phyloP scores from a whole-genome alignment of 495 filamentous ascomycete species.

The Astrothelium subdiscretum region DNA sequence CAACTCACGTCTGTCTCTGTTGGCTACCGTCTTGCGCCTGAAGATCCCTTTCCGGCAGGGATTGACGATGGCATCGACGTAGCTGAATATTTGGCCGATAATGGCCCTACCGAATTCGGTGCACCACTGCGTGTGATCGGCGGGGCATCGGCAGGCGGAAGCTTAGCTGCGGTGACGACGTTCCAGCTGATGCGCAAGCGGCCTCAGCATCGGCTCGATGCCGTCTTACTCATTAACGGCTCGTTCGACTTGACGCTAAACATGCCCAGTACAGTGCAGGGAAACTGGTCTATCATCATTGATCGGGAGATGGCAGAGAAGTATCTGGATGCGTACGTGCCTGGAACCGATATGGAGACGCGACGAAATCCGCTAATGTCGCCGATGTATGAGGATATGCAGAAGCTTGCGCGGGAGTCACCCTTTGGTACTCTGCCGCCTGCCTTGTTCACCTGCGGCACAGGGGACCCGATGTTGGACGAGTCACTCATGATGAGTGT shows the following conservation, averaged over 20 bases:
- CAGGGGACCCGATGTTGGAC: not conserved
- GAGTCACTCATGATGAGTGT: not conserved
- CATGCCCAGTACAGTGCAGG: not conserved
- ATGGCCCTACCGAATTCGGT: not conserved
- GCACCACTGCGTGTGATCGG: conserved; percentile 6
- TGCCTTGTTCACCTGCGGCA: not conserved
- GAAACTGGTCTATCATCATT: not conserved
- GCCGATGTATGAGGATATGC: not conserved
- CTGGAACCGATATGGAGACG: not conserved
- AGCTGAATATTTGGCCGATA: not conserved
- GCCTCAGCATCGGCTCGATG: not conserved
- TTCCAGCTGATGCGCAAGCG: not conserved
- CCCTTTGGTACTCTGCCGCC: not conserved
- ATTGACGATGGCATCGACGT: conserved; percentile 8
- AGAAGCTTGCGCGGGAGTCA: not conserved
- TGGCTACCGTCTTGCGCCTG: conserved; percentile 8
- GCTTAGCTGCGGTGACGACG: conserved; percentile 1
- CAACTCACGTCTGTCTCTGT: not conserved
- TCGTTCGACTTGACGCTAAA: not conserved
- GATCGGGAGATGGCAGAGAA: not conserved
- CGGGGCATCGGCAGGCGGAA: conserved; percentile 7
- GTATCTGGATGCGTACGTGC: not conserved
- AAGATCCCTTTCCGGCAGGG: conserved; percentile 10
- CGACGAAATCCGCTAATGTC: not conserved
- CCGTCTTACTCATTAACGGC: not conserved